Evolutionary conservation across 495 filamentous ascomycete genomes (phyloP).

Genomic region (Tuber aestivum): DNA sequence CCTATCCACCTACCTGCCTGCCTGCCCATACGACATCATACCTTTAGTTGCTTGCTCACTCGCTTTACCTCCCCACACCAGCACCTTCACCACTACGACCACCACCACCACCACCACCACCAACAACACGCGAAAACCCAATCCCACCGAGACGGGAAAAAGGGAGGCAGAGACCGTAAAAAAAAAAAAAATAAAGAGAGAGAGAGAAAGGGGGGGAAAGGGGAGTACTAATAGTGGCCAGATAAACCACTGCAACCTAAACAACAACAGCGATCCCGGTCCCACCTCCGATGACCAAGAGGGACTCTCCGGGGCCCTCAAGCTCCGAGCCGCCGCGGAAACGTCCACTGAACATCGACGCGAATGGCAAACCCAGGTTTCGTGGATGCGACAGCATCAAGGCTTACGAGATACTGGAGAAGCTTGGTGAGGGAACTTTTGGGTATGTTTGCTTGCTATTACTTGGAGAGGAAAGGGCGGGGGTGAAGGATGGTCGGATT

Average conservation of each 20-base stretch:
- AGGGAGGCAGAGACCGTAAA: not conserved
- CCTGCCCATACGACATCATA: not conserved
- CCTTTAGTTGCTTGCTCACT: not conserved
- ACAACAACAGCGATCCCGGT: not conserved
- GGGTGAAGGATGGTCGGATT: constrained; percentile 1
- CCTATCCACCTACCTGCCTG: not conserved
- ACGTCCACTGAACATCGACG: constrained; percentile 37
- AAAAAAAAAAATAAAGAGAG: not conserved
- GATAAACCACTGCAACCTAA: not conserved
- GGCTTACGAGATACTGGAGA: constrained; percentile 81
- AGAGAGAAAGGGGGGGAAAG: no score
- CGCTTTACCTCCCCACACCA: not conserved
- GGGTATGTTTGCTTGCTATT: constrained; percentile 52
- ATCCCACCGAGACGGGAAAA: not conserved
- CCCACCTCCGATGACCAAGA: constrained; percentile 35
- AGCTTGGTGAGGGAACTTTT: constrained; percentile 96
- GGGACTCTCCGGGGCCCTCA: constrained; percentile 38
- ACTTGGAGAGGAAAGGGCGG: not conserved
- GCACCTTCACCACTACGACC: not conserved
- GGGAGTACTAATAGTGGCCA: not conserved
- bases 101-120: not conserved
- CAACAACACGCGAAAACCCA: not conserved
- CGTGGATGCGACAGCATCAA: constrained; percentile 78
- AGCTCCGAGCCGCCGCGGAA: constrained; percentile 41
- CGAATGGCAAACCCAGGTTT: constrained; percentile 52